Conservation (phyloP, 2,329 filamentous ascomycete genomes). For the Diaporthe amygdali region DNA sequence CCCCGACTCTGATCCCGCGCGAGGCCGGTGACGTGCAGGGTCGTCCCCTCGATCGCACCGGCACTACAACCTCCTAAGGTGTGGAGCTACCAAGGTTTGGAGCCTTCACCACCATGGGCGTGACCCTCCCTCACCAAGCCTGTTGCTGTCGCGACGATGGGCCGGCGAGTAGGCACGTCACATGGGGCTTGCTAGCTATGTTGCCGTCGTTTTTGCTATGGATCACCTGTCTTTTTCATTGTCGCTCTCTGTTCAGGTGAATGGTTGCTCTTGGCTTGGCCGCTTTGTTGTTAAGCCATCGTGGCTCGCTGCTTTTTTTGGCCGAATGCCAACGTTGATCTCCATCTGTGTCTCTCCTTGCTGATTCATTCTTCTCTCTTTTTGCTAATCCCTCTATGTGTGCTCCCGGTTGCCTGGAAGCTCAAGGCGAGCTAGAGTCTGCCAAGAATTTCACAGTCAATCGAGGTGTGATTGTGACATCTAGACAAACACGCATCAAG, state of each 20-base stretch:
- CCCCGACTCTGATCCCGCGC: neutral
- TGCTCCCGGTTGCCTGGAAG: too few species aligned
- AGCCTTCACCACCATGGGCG: neutral
- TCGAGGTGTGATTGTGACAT: too few species aligned
- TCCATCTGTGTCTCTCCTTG: neutral
- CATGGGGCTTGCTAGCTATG: neutral
- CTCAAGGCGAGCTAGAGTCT: neutral
- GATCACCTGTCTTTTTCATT: neutral
- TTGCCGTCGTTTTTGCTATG: neutral
- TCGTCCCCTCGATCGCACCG: neutral
- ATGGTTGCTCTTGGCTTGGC: neutral
- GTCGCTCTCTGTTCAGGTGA: neutral
- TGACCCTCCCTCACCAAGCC: neutral
- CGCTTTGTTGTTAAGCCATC: neutral
- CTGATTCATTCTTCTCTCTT: neutral
- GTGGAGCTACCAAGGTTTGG: neutral
- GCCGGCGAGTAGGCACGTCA: neutral
- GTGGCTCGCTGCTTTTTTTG: constrained; percentile 6
- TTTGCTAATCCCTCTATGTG: neutral
- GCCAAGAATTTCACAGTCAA: too few species aligned
- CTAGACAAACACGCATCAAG: neutral
- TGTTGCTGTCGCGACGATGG: neutral
- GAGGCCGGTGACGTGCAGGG: neutral
- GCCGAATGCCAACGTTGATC: neutral
- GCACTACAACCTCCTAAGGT: neutral